These are phyloP conservation scores for Candida rishiriensis DNA, from an alignment of 805 yeast species.

Conservation along the genomic window DNA sequence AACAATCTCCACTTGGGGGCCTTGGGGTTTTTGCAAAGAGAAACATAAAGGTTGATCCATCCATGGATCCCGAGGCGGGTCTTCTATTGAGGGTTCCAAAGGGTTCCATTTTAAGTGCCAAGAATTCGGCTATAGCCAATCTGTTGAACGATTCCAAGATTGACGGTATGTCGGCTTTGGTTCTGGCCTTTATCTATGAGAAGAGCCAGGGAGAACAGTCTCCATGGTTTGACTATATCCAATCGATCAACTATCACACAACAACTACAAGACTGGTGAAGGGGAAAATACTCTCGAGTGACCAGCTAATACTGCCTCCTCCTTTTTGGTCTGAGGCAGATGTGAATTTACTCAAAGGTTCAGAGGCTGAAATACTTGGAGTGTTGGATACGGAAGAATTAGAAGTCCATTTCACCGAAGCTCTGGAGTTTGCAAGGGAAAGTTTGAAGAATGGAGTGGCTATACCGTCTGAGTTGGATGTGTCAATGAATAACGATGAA, in stretches of 20 bases:
- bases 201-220: constrained; percentile 49
- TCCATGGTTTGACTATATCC: constrained; percentile 77
- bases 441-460: constrained; percentile 23
- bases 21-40: constrained; percentile 64
- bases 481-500: constrained; percentile 9
- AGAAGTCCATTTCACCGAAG: constrained; percentile 34
- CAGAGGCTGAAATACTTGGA: constrained; percentile 60
- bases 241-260: constrained; percentile 38
- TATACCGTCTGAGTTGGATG: constrained; percentile 35
- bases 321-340: constrained; percentile 58
- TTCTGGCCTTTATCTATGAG: constrained; percentile 72
- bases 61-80: constrained; percentile 21
- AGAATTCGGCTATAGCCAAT: constrained; percentile 61
- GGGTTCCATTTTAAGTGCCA: constrained; percentile 49
- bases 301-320: constrained; percentile 47
- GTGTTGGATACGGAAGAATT: constrained; percentile 48
- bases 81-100: constrained; percentile 60
- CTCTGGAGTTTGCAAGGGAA: constrained; percentile 37
- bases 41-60: constrained; percentile 32
- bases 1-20: constrained; percentile 54
- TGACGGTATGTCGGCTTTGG: constrained; percentile 62
- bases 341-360: constrained; percentile 45
- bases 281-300: constrained; percentile 16
- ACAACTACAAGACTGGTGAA: constrained; percentile 18
- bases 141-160: constrained; percentile 55